Base-by-base conservation (phyloP, 164 flowering plant species). In the Macadamia tetraphylla region DNA sequence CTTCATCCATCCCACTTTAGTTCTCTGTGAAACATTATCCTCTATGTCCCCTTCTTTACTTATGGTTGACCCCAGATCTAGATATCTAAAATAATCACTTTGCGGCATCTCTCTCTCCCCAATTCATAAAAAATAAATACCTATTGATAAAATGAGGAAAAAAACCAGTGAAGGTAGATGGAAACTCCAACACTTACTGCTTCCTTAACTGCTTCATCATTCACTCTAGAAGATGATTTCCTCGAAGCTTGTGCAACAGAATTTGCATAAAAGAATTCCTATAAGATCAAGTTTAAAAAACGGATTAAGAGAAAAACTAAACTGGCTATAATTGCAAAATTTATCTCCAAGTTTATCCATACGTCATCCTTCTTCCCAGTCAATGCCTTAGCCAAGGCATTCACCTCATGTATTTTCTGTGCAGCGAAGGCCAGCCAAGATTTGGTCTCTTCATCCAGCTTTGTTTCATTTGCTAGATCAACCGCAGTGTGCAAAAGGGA, bases 361-460 rank as follows among this genome's bases (percentile, higher is more conserved):
- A 75, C 78, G 72, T 49, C 70, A 67, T 77, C 75, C 64, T 77
- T 74, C 12, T 71, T 68, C 49, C 77, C 77, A 35, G 70, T 35
- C 75, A 77, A 70, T 63, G 80, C 80, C 64, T 77, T 71, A 17
- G 80, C 80, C 72, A 77, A 64, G 48, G 80, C 80, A 71, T 74
- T 75, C 44, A 78, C 81, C 57, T 78, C 78, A 51, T 75, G 73
- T 31, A 78, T 51, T 55, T 78, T 78, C 64, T 75, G 81, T 52
- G 81, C 77, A 62, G 78, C 75, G 59, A 78, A 78, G 18, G 81
- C 81, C 31, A 78, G 68, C 81, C 81, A 78, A 8, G 78, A 78
- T 60, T 75, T 78, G 61, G 75, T 75, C 67, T 78, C 81, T 44
- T 58, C 9, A 63, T 69, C 81, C 62, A 72, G 63, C 71, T 78